Evolutionary conservation across 2,329 filamentous ascomycete species (phyloP).

Genomic region (Trichoderma hamatum): DNA sequence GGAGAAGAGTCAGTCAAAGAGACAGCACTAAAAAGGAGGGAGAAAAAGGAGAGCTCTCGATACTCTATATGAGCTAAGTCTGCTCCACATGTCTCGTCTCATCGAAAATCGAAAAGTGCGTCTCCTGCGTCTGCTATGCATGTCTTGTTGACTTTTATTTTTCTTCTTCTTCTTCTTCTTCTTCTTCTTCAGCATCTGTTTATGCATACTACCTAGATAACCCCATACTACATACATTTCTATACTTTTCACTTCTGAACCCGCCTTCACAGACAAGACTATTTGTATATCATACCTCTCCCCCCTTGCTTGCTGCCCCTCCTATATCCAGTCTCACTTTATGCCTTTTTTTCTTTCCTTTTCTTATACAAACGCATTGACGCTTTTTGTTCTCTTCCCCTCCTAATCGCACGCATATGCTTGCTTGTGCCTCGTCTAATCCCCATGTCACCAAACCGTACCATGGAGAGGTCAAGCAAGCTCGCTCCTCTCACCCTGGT

Average conservation of each 20-base stretch:
- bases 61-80: background rate
- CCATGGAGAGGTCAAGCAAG: conserved; percentile 44
- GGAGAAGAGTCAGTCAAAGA: no score
- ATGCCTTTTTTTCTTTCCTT: background rate
- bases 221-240: background rate
- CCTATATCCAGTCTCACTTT: background rate
- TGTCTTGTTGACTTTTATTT: background rate
- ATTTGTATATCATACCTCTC: conserved; percentile 19
- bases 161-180: no score
- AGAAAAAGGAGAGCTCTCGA: background rate
- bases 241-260: background rate
- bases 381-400: background rate
- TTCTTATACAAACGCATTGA: background rate
- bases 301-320: background rate
- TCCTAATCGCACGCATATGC: no score
- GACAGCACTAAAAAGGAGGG: background rate
- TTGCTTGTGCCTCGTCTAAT: background rate
- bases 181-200: background rate
- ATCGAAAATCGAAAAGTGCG: conserved; percentile 1
- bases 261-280: background rate
- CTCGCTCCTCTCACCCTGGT: conserved; percentile 45
- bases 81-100: conserved; percentile 10
- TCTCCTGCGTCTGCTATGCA: conserved; percentile 9
- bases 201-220: background rate
- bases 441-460: conserved; percentile 14